Percentiles rank a stretch among this genome's conserved stretches.
phyloP scores from a whole-genome alignment of 2,329 filamentous ascomycete species.

The Phyllosticta capitalensis region DNA sequence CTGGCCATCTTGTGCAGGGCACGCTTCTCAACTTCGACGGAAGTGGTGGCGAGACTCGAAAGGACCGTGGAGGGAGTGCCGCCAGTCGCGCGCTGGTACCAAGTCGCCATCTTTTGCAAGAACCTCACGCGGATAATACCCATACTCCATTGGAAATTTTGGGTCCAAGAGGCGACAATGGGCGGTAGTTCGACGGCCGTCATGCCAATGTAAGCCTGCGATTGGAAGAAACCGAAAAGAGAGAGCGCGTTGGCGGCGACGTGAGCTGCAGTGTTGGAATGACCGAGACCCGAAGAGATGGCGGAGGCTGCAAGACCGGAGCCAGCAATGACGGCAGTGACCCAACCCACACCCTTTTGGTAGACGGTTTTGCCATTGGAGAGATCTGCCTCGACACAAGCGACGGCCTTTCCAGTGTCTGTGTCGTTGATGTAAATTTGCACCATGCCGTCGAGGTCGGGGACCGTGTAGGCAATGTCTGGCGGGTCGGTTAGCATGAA shows the following conservation, averaged over 20 bases:
- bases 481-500: slow-evolving; percentile 15
- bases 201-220: slow-evolving; percentile 84
- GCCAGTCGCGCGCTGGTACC: slow-evolving; percentile 91
- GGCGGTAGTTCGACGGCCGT: slow-evolving; percentile 73
- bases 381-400: slow-evolving; percentile 78
- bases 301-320: slow-evolving; percentile 76
- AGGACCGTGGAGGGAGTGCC: slow-evolving; percentile 74
- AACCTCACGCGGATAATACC: slow-evolving; percentile 84
- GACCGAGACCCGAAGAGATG: slow-evolving; percentile 78
- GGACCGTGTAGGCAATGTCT: slow-evolving; percentile 76
- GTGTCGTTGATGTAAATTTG: slow-evolving; percentile 71
- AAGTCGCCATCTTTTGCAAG: slow-evolving; percentile 80
- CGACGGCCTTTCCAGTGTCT: slow-evolving; percentile 54
- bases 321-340: slow-evolving; percentile 77
- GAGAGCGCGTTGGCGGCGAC: slow-evolving; percentile 88
- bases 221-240: slow-evolving; percentile 91
- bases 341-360: slow-evolving; percentile 80
- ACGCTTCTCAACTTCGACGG: slow-evolving; percentile 73
- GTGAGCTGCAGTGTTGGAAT: slow-evolving; percentile 89
- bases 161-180: slow-evolving; percentile 85
- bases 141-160: slow-evolving; percentile 98
- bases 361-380: slow-evolving; percentile 92
- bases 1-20: slow-evolving; percentile 33
- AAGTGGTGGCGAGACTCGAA: slow-evolving; percentile 61
- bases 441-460: slow-evolving; percentile 81